Evolutionary conservation across 202 grass and related monocot species (phyloP), one percentile per base, ranked within the genome.

Genomic region (Brachypodium distachyon): DNA sequence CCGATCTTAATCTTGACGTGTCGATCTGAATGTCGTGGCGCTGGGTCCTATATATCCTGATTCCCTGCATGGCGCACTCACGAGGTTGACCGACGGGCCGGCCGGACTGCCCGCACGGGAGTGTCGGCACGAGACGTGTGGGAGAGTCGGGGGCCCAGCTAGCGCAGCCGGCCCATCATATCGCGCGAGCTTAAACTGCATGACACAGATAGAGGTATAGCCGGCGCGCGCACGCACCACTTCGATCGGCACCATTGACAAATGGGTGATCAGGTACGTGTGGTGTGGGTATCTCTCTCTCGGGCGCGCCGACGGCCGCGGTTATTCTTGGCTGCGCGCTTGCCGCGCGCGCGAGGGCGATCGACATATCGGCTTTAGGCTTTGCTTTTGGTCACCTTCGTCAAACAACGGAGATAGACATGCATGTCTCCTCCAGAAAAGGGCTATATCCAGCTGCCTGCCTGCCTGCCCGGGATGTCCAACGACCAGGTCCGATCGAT

Each of bases 41-140:
- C 25, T 12, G 71, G n/a, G n/a, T n/a, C n/a, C n/a, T n/a, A n/a
- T n/a, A n/a, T n/a, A n/a, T n/a, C n/a, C n/a, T n/a, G n/a, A n/a
- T n/a, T 40, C 37, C 49, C 28, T 31, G 65, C 74, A 44, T 55
- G 74, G 82, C 65, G 83, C 76, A 58, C 51, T 75, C 77, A 40
- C 23, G 42, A 75, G 52, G 34, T 81, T 86, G 77, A 86, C 70
- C 43, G 9, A 47, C 61, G 54, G 51, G 43, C 31, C 21, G 18
- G 17, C 8, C 21, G 18, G 17, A 4, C 66, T 33, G 65, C 25
- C 14, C 1, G 10, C 10, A 17, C 11, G 4, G 9, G 54, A 46
- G 62, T 81, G 63, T 86, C 84, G 77, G 78, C 83, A 72, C 18
- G 69, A 66, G 26, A 60, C 18, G 33, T 6, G 41, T n/a, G 11